These are phyloP conservation scores for Nothophytophthora sp. DNA, from an alignment of 352 stramenopile genomes.

Conservation along the genomic window DNA sequence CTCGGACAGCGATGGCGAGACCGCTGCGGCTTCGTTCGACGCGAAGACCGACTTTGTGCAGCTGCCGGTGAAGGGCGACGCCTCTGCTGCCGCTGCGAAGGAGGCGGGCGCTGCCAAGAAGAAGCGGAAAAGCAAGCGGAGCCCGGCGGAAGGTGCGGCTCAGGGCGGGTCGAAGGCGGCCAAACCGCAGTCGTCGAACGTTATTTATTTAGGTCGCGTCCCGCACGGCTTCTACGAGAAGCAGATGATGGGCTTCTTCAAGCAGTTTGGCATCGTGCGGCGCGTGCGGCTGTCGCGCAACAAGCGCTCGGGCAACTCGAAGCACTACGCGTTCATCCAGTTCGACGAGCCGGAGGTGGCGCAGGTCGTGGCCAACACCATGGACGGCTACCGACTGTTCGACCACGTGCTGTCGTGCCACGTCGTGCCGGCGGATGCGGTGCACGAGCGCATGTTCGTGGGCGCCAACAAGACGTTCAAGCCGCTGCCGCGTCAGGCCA, in stretches of 20 bases:
- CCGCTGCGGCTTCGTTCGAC: constrained; percentile 46
- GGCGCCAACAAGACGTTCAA: constrained; percentile 87
- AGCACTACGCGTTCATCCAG: constrained; percentile 97
- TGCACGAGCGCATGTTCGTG: constrained; percentile 90
- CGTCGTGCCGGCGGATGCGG: constrained; percentile 82
- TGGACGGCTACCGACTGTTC: constrained; percentile 95
- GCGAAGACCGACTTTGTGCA: constrained; percentile 52
- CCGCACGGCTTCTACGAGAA: constrained; percentile 97
- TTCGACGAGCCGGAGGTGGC: constrained; percentile 94
- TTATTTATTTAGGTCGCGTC: constrained; percentile 98
- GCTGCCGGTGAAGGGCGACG: constrained; percentile 30
- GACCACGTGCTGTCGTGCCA: constrained; percentile 95
- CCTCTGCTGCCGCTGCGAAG: constrained; percentile 1
- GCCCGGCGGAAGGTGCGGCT: too few relatives aligned
- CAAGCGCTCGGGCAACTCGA: constrained; percentile 93
- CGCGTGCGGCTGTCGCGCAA: constrained; percentile 93
- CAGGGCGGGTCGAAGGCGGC: too few relatives aligned
- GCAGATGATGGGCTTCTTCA: constrained; percentile 95
- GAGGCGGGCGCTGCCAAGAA: constrained; percentile 11
- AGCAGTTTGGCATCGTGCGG: constrained; percentile 95
- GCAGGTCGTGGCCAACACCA: constrained; percentile 93
- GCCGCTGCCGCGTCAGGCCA: constrained; percentile 59
- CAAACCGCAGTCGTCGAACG: constrained; percentile 61
- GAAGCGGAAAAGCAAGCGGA: constrained; percentile 54
- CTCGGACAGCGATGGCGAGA: constrained; percentile 78